These are phyloP conservation scores for Umbelopsis ramanniana DNA, from an alignment of 192 early-diverging fungal species.

Conservation along the genomic window DNA sequence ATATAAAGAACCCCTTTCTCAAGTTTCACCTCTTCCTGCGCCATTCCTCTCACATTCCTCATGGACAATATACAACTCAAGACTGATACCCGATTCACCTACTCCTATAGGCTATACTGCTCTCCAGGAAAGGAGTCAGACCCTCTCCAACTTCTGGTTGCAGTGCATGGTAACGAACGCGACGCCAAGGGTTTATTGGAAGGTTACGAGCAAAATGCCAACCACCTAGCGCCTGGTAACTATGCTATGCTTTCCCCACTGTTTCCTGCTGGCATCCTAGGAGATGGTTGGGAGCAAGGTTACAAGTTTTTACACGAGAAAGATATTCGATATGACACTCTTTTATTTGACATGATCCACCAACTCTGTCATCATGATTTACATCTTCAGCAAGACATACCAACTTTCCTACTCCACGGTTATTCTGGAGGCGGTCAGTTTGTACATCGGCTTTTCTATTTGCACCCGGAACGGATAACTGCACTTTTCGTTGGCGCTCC, in stretches of 20 bases:
- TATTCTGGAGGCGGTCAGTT: constrained; percentile 16
- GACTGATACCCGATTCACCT: neutral
- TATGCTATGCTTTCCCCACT: neutral
- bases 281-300: neutral
- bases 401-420: neutral
- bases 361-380: neutral
- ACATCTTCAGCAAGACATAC: neutral
- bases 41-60: neutral
- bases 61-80: constrained; percentile 1
- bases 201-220: neutral
- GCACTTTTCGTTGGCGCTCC: constrained; percentile 9
- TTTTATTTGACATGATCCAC: constrained; percentile 11
- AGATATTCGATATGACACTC: neutral
- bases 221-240: neutral
- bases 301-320: constrained; percentile 5
- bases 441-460: constrained; percentile 11
- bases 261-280: constrained; percentile 1
- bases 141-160: constrained; percentile 1
- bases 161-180: constrained; percentile 1
- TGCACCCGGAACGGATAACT: neutral
- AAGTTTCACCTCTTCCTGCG: neutral
- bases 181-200: neutral
- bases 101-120: neutral
- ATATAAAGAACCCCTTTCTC: neutral
- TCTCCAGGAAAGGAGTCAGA: neutral